Evolutionary conservation across 257 asterid genomes (phyloP).

Genomic region (Sherardia arvensis): DNA sequence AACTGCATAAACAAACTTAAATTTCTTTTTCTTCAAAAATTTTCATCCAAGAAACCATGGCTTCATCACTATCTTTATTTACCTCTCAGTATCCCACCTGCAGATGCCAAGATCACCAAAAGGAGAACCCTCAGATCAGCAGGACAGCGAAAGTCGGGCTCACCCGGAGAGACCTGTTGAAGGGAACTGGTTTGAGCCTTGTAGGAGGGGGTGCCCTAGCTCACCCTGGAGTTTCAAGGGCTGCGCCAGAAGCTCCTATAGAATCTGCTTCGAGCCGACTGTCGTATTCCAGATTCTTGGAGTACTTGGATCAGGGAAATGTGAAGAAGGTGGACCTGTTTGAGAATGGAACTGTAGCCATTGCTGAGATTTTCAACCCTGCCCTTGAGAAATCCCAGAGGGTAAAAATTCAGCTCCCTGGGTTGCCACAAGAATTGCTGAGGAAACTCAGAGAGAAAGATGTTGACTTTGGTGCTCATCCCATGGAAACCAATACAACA

Average conservation of each 20-base stretch:
- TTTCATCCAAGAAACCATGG: slow-evolving; percentile 22
- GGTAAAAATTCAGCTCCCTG: slow-evolving; percentile 51
- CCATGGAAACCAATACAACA: slow-evolving; percentile 22
- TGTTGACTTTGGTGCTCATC: slow-evolving; percentile 52
- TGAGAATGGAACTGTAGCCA: slow-evolving; percentile 48
- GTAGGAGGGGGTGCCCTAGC: slow-evolving; percentile 28
- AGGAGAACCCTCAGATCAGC: slow-evolving; percentile 16
- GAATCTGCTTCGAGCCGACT: slow-evolving; percentile 48
- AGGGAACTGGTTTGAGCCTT: slow-evolving; percentile 27
- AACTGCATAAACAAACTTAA: not conserved
- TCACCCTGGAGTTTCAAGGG: slow-evolving; percentile 26
- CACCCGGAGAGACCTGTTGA: slow-evolving; percentile 31
- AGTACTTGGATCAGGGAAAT: slow-evolving; percentile 45
- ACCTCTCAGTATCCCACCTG: slow-evolving; percentile 32
- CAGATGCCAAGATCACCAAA: slow-evolving; percentile 37
- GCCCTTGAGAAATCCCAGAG: slow-evolving; percentile 40
- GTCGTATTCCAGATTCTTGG: slow-evolving; percentile 57
- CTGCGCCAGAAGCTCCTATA: slow-evolving; percentile 32
- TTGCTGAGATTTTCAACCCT: slow-evolving; percentile 51
- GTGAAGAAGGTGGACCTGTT: slow-evolving; percentile 53
- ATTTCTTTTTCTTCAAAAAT: too few species aligned
- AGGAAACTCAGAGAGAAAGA: slow-evolving; percentile 42
- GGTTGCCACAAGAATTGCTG: slow-evolving; percentile 43
- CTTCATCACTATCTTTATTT: slow-evolving; percentile 22
- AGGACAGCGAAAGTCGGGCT: slow-evolving; percentile 16